Percentiles rank a stretch among this genome's conserved stretches.
phyloP scores from a whole-genome alignment of 2,329 filamentous ascomycete species.

The Waltergamsia citrina region DNA sequence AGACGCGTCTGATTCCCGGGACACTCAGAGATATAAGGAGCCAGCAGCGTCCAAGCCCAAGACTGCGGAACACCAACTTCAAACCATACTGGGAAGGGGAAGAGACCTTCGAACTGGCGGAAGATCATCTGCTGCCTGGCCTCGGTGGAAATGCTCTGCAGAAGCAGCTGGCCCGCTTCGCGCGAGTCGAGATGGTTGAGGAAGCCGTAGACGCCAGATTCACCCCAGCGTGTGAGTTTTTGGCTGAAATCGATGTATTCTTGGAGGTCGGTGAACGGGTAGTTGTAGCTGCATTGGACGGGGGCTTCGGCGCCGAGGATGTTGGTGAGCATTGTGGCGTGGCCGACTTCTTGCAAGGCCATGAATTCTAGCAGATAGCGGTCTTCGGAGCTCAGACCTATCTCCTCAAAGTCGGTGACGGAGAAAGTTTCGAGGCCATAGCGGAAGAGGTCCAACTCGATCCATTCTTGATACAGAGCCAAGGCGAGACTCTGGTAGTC shows the following conservation, averaged over 20 bases:
- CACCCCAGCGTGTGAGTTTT: conserved; percentile 74
- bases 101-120: conserved; percentile 70
- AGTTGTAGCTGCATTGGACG: conserved; percentile 71
- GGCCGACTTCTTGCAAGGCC: conserved; percentile 67
- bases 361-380: conserved; percentile 66
- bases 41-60: conserved; percentile 75
- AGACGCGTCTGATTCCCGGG: conserved; percentile 64
- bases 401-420: conserved; percentile 57
- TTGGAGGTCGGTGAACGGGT: conserved; percentile 63
- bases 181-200: conserved; percentile 68
- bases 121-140: conserved; percentile 79
- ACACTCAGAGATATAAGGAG: conserved; percentile 72
- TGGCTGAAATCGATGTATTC: conserved; percentile 80
- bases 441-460: conserved; percentile 76
- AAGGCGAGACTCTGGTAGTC: conserved; percentile 72
- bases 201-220: conserved; percentile 75
- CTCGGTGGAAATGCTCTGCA: conserved; percentile 70
- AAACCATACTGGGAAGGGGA: conserved; percentile 79
- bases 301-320: conserved; percentile 65
- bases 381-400: conserved; percentile 60
- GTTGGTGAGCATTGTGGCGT: conserved; percentile 68
- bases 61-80: conserved; percentile 71
- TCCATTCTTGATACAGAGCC: conserved; percentile 74
- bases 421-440: conserved; percentile 63
- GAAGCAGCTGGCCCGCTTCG: conserved; percentile 61